Base-by-base conservation (phyloP, 2,329 filamentous ascomycete genomes). In the Aspergillus chevalieri region DNA sequence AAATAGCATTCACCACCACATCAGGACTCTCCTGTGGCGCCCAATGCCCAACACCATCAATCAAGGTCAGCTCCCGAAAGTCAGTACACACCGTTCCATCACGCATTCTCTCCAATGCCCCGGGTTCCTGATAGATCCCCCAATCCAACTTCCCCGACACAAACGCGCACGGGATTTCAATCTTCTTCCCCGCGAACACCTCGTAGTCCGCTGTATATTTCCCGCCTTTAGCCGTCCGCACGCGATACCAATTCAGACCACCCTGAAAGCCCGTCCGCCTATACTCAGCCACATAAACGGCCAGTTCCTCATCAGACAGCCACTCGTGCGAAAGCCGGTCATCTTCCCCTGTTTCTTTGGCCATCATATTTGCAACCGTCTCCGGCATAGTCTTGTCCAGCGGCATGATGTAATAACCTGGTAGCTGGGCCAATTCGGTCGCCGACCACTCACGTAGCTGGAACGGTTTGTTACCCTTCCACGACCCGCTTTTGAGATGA, bases 381-480 rank as follows among this genome's bases (percentile, higher is more conserved):
- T 80, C 71, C 0, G 82, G 80, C 79, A 87, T 86, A 1, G 75
- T 77, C 7, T 73, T 68, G 43, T 77, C 59, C 2, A 76, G 64
- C 1, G 75, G 78, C 82, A 87, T 84, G 57, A 86, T 75, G 67
- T 87, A 87, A 70, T 87, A 87, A 47, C 79, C 73, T 0, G 84
- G 84, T 73, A 87, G 76, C 50, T 78, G 72, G 1, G 74, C 74
- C 2, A 87, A 62, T 42, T 83, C 78, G 10, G 70, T 62, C 0
- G 82, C 83, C 2, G 67, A 75, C 82, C 82, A 86, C 2, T 66
- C 70, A 10, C 68, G 54, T 4, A 87, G 69, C 0, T 80, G 74
- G 26, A 71, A 69, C 0, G 83, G 81, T 1, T 74, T 58, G 57
- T 83, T 83, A 4, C 72, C 70, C 4, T 65, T 59, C 79, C 80